These are phyloP conservation scores for Hysterangium stoloniferum DNA, from an alignment of 768 basidiomycete genomes.

Conservation along the genomic window DNA sequence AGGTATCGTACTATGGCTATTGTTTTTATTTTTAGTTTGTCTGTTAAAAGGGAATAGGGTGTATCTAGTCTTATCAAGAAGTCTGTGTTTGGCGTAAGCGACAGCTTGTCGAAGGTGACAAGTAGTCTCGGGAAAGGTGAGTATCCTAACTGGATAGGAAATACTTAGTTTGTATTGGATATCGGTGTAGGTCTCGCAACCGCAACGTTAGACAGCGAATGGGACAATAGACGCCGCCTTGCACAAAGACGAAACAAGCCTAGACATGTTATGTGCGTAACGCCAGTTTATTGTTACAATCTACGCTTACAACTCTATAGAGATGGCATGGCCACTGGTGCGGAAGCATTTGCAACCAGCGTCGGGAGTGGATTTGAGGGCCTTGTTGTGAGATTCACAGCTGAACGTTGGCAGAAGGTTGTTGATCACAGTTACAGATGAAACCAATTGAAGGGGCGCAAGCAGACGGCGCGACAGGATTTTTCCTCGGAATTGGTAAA, in stretches of 20 bases:
- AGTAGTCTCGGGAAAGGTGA: conserved; percentile 93
- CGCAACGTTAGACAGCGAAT: conserved; percentile 94
- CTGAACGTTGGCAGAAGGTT: not conserved
- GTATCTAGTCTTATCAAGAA: conserved; percentile 99
- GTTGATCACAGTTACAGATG: conserved; percentile 42
- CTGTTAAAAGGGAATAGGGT: conserved; percentile 67
- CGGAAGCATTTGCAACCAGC: conserved; percentile 88
- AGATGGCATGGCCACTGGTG: conserved; percentile 93
- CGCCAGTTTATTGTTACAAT: not conserved
- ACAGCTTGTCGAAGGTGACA: conserved; percentile 97
- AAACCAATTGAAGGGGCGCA: conserved; percentile 98
- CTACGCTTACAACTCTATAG: conserved; percentile 30
- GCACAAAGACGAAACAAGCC: conserved; percentile 90
- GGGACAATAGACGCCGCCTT: conserved; percentile 82
- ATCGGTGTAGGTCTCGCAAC: conserved; percentile 74
- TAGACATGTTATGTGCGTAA: conserved; percentile 81
- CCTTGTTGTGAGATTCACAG: conserved; percentile 55
- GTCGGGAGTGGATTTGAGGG: conserved; percentile 96
- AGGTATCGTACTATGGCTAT: conserved; percentile 37
- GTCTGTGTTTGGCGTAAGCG: conserved; percentile 92
- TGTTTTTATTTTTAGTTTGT: conserved; percentile 3
- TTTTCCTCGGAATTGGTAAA: conserved; percentile 97
- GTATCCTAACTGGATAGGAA: not conserved
- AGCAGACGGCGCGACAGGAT: conserved; percentile 86
- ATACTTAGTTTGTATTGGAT: conserved; percentile 1